Evolutionary conservation across 768 basidiomycete species (phyloP), one percentile per base, ranked within the genome.

Genomic region (Panus rudis): DNA sequence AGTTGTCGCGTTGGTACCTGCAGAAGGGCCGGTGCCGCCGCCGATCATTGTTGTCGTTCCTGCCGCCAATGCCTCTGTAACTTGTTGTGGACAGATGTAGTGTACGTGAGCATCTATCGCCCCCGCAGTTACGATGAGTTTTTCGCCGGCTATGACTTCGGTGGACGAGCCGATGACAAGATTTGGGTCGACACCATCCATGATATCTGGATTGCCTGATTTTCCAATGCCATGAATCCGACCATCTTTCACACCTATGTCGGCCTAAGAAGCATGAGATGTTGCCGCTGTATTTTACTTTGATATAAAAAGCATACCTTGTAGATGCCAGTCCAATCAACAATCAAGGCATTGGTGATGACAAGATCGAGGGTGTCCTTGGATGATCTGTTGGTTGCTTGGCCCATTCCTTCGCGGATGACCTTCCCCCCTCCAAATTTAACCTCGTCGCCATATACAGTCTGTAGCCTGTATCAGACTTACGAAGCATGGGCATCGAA

Each of bases 361-460:
- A 97, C 83, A 19, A 96, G 75, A 59, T 99, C 94, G 35, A 98
- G 75, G 0, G 81, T 73, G 37, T 88, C 81, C 0, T 56, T 51
- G 7, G 85, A 75, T 0, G 76, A 69, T 11, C 79, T 67, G 50
- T 86, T 79, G 2, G 85, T 87, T 0, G 82, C 82, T 60, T 98
- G 93, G 6, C 93, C 96, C 87, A 96, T 94, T 4, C 96, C 96
- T 55, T 98, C 96, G 19, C 94, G 83, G 40, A 98, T 87, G 1
- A 84, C 77, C 65, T 98, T 97, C 14, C 92, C 94, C 56, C 92
- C 94, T 6, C 96, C 96, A 54, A 99, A 99, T 65, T 97, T 98
- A 66, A 89, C 85, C 64, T 98, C 94, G 46, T 98, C 94, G 2
- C 94, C 96, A 57, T 96, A 94, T 3, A 79, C 68, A 4, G 93